Conservation (phyloP, 2,329 filamentous ascomycete species). For the Coniochaeta sp. region DNA sequence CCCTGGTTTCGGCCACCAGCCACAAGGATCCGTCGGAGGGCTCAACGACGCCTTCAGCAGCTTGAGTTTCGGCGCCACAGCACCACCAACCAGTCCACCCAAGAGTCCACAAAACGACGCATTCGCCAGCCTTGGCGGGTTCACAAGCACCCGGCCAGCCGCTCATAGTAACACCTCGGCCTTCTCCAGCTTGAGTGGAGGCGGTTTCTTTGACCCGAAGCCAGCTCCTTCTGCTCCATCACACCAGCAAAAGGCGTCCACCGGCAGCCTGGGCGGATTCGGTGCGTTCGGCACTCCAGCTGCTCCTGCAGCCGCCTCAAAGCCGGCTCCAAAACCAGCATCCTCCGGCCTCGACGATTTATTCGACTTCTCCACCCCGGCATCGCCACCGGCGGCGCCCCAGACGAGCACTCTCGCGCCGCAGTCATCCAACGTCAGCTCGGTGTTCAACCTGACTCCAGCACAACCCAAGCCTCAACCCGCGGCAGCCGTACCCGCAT, state of each 20-base stretch:
- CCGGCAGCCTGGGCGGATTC: conserved; percentile 57
- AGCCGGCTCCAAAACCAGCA: conserved; percentile 29
- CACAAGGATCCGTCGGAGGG: conserved; percentile 45
- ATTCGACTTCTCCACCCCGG: conserved; percentile 62
- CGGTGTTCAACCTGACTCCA: conserved; percentile 74
- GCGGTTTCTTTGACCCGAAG: conserved; percentile 75
- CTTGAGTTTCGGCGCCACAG: conserved; percentile 36
- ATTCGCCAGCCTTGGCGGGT: conserved; percentile 22
- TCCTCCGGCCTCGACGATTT: conserved; percentile 66
- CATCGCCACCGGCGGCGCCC: conserved; percentile 34
- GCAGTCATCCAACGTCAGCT: conserved; percentile 40
- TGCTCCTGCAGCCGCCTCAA: conserved; percentile 21
- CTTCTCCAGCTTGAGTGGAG: conserved; percentile 55
- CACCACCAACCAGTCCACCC: conserved; percentile 16
- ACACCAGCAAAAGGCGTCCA: conserved; percentile 44
- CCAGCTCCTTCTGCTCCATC: conserved; percentile 42
- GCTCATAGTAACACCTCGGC: conserved; percentile 28
- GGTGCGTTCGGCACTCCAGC: conserved; percentile 47
- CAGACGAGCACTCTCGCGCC: conserved; percentile 28
- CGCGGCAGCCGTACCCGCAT: conserved; percentile 30
- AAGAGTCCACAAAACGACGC: conserved; percentile 27
- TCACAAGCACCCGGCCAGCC: conserved; percentile 23
- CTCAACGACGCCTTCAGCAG: conserved; percentile 72
- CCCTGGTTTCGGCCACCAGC: conserved; percentile 39
- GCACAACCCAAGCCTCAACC: conserved; percentile 36